A percentile compares a stretch with the other conserved stretches of the same genome.
Conservation (phyloP, 805 yeast species). For the Saccharomyces eubayanus region DNA sequence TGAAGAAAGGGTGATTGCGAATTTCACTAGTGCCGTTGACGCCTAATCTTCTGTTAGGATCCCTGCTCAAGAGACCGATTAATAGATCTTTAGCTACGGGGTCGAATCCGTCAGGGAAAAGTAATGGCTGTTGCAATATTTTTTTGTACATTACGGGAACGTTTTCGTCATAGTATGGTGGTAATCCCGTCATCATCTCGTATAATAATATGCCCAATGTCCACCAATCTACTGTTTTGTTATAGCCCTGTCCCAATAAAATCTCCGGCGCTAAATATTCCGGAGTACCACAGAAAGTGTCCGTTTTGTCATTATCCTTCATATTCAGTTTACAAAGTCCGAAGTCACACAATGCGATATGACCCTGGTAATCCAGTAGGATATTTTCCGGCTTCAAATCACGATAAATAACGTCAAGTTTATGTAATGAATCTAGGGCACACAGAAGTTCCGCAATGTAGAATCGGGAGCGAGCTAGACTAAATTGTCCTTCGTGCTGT, state of each 20-base stretch:
- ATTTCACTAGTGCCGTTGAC: slow-evolving; percentile 73
- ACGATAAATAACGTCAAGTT: slow-evolving; percentile 82
- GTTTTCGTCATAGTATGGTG: slow-evolving; percentile 93
- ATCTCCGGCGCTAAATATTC: slow-evolving; percentile 94
- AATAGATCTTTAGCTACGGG: slow-evolving; percentile 74
- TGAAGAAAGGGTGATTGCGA: slow-evolving; percentile 73
- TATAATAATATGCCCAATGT: slow-evolving; percentile 88
- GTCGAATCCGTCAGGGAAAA: slow-evolving; percentile 80
- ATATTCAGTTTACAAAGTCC: slow-evolving; percentile 92
- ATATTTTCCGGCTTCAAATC: slow-evolving; percentile 95
- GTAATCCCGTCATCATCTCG: slow-evolving; percentile 93
- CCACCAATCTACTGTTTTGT: slow-evolving; percentile 97
- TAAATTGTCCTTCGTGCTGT: slow-evolving; percentile 81
- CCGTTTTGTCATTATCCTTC: slow-evolving; percentile 76
- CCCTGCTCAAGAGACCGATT: slow-evolving; percentile 65
- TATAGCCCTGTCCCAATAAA: slow-evolving; percentile 82
- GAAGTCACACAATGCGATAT: slow-evolving; percentile 92
- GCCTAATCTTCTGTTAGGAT: slow-evolving; percentile 71
- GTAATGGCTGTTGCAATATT: slow-evolving; percentile 76
- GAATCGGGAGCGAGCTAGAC: slow-evolving; percentile 78
- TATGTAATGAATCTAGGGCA: slow-evolving; percentile 85
- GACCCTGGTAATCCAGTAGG: slow-evolving; percentile 88
- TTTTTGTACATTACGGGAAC: slow-evolving; percentile 86
- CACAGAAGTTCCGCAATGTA: slow-evolving; percentile 88
- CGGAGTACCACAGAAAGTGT: slow-evolving; percentile 95